Percentiles rank a stretch among this genome's conserved stretches.
Conservation (phyloP, 768 basidiomycete species). For the Termitomyces sp. region DNA sequence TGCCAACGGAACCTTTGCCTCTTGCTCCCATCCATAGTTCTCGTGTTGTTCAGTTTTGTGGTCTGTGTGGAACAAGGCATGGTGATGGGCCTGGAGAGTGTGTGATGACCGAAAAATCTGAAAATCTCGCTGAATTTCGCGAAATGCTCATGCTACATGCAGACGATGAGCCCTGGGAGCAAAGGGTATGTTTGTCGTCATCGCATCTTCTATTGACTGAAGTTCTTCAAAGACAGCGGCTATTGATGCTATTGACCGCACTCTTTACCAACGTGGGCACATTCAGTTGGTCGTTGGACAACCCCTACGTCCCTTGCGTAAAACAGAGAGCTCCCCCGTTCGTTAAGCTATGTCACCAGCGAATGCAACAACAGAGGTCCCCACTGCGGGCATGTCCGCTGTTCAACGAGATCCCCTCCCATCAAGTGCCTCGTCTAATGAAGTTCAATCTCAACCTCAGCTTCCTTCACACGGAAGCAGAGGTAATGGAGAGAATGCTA, state of each 20-base stretch:
- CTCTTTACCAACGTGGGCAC: conserved; percentile 54
- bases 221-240: conserved; percentile 45
- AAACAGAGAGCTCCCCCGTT: neutral
- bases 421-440: neutral
- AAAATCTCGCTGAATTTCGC: conserved; percentile 68
- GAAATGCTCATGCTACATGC: conserved; percentile 60
- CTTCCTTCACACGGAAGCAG: neutral
- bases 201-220: conserved; percentile 1
- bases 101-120: conserved; percentile 60
- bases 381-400: neutral
- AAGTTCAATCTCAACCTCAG: neutral
- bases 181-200: conserved; percentile 43
- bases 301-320: conserved; percentile 53
- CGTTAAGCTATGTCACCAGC: neutral
- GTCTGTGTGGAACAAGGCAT: conserved; percentile 59
- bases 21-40: conserved; percentile 18
- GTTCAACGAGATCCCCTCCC: neutral
- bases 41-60: conserved; percentile 36
- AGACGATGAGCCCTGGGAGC: conserved; percentile 65
- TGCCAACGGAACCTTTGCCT: conserved; percentile 5
- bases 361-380: neutral
- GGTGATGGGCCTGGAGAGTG: conserved; percentile 46
- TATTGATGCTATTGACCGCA: conserved; percentile 66
- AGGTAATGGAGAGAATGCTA: conserved; percentile 1
- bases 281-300: conserved; percentile 57